Conservation (phyloP, 345 rosid species). For the Salix exigua region DNA sequence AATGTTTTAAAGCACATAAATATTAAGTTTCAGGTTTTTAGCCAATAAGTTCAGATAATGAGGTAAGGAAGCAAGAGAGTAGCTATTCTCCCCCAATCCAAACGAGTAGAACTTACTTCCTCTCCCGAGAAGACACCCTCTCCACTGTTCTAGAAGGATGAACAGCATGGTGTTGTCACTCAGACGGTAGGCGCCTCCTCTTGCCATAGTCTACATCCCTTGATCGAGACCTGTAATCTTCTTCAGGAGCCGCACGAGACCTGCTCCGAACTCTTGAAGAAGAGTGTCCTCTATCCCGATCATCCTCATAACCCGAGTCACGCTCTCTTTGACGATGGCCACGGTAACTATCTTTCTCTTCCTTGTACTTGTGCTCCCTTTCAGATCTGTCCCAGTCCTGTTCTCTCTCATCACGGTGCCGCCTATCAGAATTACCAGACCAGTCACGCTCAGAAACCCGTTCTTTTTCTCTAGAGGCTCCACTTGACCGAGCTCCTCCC, state of each 20-base stretch:
- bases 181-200: conserved; percentile 59
- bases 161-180: conserved; percentile 26
- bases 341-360: conserved; percentile 59
- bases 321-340: conserved; percentile 69
- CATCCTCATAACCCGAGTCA: conserved; percentile 58
- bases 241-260: conserved; percentile 59
- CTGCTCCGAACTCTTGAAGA: conserved; percentile 65
- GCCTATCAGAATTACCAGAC: conserved; percentile 62
- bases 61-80: conserved; percentile 23
- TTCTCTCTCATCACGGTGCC: conserved; percentile 54
- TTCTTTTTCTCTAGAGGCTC: conserved; percentile 56
- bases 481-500: conserved; percentile 51
- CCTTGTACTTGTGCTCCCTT: conserved; percentile 53
- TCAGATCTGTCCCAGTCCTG: conserved; percentile 55
- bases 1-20: conserved; percentile 33
- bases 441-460: conserved; percentile 64
- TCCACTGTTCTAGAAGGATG: conserved; percentile 14
- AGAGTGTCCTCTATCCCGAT: conserved; percentile 67
- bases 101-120: conserved; percentile 50
- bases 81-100: conserved; percentile 30
- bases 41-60: conserved; percentile 14
- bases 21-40: conserved; percentile 23
- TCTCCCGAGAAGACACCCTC: conserved; percentile 32
- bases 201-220: conserved; percentile 77
- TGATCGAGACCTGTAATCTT: conserved; percentile 61